Conservation (phyloP, 805 yeast genomes). For the Saccharomycopsis babjevae region DNA sequence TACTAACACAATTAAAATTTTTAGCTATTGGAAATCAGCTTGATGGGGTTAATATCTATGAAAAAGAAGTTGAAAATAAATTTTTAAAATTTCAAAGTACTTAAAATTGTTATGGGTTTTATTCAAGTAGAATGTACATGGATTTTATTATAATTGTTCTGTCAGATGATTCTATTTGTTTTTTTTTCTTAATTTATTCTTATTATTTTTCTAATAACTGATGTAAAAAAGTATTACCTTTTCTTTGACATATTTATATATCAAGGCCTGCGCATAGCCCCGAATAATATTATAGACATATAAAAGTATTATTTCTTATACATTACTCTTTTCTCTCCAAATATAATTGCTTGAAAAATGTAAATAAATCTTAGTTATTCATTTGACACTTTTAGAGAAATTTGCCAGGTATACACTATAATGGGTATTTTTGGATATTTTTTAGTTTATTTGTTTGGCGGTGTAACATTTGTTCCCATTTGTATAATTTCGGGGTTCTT, state of each 20-base stretch:
- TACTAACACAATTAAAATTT: constrained; percentile 1
- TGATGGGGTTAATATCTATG: constrained; percentile 40
- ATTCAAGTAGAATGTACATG: not conserved
- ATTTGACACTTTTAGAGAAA: too few relatives aligned
- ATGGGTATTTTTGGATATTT: constrained; percentile 22
- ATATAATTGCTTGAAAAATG: not conserved
- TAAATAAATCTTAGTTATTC: too few relatives aligned
- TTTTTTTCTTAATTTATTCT: not conserved
- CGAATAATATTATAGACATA: not conserved
- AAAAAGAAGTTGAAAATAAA: constrained; percentile 6
- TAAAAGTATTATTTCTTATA: not conserved
- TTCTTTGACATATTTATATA: not conserved
- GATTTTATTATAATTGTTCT: too few relatives aligned
- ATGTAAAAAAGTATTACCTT: not conserved
- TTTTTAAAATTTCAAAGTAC: not conserved
- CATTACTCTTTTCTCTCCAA: not conserved
- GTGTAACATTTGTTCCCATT: constrained; percentile 68
- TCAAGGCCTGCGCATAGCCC: not conserved
- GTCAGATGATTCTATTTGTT: not conserved
- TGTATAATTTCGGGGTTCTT: constrained; percentile 32
- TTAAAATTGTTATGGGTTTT: not conserved
- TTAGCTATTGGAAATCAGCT: constrained; percentile 68
- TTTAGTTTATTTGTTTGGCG: constrained; percentile 59
- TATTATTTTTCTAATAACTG: not conserved
- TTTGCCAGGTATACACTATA: not conserved